Percentiles rank a stretch among this genome's conserved stretches.
These are phyloP conservation scores for Dovyalis caffra DNA, from an alignment of 345 rosid species.

Conservation along the genomic window DNA sequence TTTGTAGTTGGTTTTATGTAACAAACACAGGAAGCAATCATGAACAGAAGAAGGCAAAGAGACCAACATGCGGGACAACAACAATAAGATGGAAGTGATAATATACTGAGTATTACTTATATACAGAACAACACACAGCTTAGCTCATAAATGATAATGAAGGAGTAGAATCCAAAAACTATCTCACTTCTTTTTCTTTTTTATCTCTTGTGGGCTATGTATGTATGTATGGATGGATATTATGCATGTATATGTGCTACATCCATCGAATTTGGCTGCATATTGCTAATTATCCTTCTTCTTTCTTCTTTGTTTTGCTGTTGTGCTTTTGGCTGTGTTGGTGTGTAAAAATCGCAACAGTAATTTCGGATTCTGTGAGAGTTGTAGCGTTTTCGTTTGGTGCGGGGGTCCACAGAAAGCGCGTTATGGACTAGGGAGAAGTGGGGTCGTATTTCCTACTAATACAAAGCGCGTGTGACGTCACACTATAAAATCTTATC, in stretches of 20 bases:
- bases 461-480: background rate
- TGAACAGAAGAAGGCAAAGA: slow-evolving; percentile 17
- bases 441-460: slow-evolving; percentile 1
- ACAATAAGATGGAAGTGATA: background rate
- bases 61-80: slow-evolving; percentile 32
- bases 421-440: background rate
- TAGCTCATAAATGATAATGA: background rate
- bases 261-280: slow-evolving; percentile 31
- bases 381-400: background rate
- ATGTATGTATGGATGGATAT: background rate
- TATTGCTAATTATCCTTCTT: slow-evolving; percentile 6
- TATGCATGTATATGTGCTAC: background rate
- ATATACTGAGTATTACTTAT: background rate
- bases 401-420: slow-evolving; percentile 30
- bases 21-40: slow-evolving; percentile 2
- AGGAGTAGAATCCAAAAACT: background rate
- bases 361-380: too few species aligned
- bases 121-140: background rate
- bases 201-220: background rate
- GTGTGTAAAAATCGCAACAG: background rate
- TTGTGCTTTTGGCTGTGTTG: background rate
- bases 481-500: background rate
- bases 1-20: slow-evolving; percentile 2
- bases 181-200: background rate
- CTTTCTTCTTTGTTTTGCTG: background rate